Evolutionary conservation across 352 stramenopile genomes (phyloP).

Genomic region (Lagenidium giganteum): DNA sequence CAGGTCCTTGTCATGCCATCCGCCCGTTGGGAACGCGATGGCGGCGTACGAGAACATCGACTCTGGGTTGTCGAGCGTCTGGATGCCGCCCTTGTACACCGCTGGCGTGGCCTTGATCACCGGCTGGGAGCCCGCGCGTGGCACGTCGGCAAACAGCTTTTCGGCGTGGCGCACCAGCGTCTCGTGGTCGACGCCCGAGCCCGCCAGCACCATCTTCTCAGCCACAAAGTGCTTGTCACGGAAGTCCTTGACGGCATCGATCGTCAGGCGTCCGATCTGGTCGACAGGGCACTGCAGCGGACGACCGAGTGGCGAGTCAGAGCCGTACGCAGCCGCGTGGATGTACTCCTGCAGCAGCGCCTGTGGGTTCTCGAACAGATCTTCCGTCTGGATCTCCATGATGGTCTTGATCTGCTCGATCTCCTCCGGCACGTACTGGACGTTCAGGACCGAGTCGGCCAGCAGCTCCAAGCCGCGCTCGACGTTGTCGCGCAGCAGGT

Average conservation of each 20-base stretch:
- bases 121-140: conserved; percentile 14
- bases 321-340: conserved; percentile 84
- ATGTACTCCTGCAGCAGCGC: conserved; percentile 83
- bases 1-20: conserved; percentile 96
- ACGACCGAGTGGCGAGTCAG: conserved; percentile 61
- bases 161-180: conserved; percentile 87
- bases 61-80: conserved; percentile 62
- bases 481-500: conserved; percentile 94
- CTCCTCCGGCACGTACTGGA: conserved; percentile 76
- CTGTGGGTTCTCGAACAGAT: conserved; percentile 86
- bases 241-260: conserved; percentile 74
- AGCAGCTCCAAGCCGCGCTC: conserved; percentile 88
- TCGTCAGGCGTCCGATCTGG: conserved; percentile 66
- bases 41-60: conserved; percentile 88
- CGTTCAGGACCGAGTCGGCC: conserved; percentile 82
- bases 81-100: conserved; percentile 65
- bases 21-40: conserved; percentile 94
- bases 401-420: conserved; percentile 91
- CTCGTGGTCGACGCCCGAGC: conserved; percentile 94
- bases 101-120: conserved; percentile 33
- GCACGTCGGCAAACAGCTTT: conserved; percentile 84
- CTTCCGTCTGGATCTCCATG: conserved; percentile 92
- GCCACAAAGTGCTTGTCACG: conserved; percentile 75
- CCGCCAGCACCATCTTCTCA: conserved; percentile 89
- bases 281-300: conserved; percentile 78